Base-by-base conservation (phyloP, 2,329 filamentous ascomycete species). In the Exophiala phaeomuriformis region DNA sequence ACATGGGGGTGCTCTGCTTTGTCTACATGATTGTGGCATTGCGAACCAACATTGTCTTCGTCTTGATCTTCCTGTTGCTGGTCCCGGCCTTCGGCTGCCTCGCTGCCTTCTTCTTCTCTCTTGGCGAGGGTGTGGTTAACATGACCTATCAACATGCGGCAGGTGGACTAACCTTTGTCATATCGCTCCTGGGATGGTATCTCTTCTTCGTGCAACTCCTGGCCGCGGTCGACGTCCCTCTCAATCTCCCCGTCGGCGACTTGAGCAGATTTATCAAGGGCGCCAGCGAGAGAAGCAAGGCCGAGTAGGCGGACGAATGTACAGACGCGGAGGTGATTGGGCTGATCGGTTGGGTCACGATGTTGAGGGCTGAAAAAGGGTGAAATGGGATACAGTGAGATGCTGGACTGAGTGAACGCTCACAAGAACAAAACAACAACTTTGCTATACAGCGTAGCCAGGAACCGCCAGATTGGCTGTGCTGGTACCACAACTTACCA, bases 31-130 rank as follows among this genome's bases (percentile, higher is more conserved):
- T 89, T 65, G 85, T 83, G 69, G 77, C 85, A 1, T 71, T 88
- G 12, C 81, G 86, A 45, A 89, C 84, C 31, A 90, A 90, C 66
- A 52, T 87, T 6, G 76, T 81, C 66, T 87, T 88, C 68, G 77
- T 86, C 61, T 60, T 81, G 51, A 85, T 90, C 68, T 89, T 89
- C 72, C 64, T 82, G 55, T 74, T 73, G 1, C 76, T 89, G n/a
- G 67, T 78, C 12, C 64, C 81, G 8, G 72, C 75, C 2, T 86
- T 89, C 64, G 66, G 68, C 8, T 70, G 82, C 29, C 72, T 88
- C 32, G 76, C 83, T 0, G 82, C 74, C 2, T 60, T 55, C 40
- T 62, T 63, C 57, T 63, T 62, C 55, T 4, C 36, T 10, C 51
- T 55, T 7, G 55, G 52, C 33, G 42, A 51, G 28, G 53, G 56